phyloP scores from a whole-genome alignment of 2,329 filamentous ascomycete species.

The Rutstroemia sp. region DNA sequence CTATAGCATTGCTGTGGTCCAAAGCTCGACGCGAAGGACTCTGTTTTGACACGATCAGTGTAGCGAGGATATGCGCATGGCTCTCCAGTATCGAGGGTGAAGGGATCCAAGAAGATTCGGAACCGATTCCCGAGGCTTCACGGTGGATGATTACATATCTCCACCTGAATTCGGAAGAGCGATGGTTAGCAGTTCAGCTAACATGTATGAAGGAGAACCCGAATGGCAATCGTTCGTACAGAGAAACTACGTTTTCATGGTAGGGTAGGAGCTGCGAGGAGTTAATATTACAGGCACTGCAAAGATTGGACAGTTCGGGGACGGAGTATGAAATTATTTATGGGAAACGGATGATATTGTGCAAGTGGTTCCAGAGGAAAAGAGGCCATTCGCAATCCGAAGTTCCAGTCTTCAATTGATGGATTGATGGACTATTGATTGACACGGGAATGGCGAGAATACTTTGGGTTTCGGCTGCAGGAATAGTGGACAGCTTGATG shows the following conservation, averaged over 20 bases:
- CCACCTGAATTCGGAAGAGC: constrained; percentile 26
- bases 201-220: constrained; percentile 20
- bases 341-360: not conserved
- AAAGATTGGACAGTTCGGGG: not conserved
- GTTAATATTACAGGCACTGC: not conserved
- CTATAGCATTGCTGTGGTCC: constrained; percentile 26
- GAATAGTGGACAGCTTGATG: too few relatives aligned
- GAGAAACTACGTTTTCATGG: constrained; percentile 29
- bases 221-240: constrained; percentile 21
- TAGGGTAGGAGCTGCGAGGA: constrained; percentile 9
- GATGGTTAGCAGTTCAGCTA: constrained; percentile 27
- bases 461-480: too few relatives aligned
- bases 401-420: not conserved
- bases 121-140: constrained; percentile 23
- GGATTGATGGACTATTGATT: not conserved
- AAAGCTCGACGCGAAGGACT: constrained; percentile 28
- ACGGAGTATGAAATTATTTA: not conserved
- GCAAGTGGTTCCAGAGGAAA: too few relatives aligned
- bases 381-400: not conserved
- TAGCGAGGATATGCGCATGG: constrained; percentile 28
- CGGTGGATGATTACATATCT: constrained; percentile 25
- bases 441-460: not conserved
- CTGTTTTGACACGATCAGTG: constrained; percentile 27
- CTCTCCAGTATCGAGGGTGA: constrained; percentile 28
- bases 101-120: constrained; percentile 22